phyloP scores from a whole-genome alignment of 768 basidiomycete genomes.

The Phlebiopsis gigantea region DNA sequence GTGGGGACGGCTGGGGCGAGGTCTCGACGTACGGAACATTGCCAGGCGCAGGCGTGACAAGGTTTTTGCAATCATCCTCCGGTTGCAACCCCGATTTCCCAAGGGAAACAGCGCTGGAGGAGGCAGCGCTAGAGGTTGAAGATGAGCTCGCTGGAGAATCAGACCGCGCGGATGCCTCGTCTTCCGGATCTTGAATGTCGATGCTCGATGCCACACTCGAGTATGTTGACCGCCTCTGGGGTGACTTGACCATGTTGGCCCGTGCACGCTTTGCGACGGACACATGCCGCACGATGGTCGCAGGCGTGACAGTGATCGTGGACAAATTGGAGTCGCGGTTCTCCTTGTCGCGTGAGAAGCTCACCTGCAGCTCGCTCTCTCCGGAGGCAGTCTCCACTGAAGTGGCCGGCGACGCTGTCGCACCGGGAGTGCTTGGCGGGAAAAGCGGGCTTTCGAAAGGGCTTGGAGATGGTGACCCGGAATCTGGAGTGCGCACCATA shows the following conservation, averaged over 20 bases:
- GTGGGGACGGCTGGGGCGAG: conserved; percentile 22
- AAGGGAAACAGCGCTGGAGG: conserved; percentile 6
- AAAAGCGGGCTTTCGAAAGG: conserved; percentile 5
- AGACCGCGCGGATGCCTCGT: conserved; percentile 11
- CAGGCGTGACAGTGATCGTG: conserved; percentile 27
- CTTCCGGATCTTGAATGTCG: conserved; percentile 5
- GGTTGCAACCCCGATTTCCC: background rate
- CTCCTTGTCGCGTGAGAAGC: conserved; percentile 20
- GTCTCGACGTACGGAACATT: conserved; percentile 15
- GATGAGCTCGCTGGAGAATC: conserved; percentile 20
- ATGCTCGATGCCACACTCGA: conserved; percentile 3
- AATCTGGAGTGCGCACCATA: conserved; percentile 14
- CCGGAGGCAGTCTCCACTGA: background rate
- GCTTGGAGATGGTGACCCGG: conserved; percentile 1
- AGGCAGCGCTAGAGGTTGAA: conserved; percentile 19
- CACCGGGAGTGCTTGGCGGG: background rate
- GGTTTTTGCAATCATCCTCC: background rate
- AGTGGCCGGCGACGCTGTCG: background rate
- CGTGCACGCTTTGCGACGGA: conserved; percentile 21
- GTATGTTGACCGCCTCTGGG: background rate
- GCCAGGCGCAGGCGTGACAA: background rate
- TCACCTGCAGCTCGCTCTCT: conserved; percentile 5
- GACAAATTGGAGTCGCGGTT: conserved; percentile 26
- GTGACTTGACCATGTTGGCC: conserved; percentile 11
- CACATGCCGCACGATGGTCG: conserved; percentile 24